Evolutionary conservation across 2,329 filamentous ascomycete species (phyloP).

Genomic region (Talaromyces sp.): DNA sequence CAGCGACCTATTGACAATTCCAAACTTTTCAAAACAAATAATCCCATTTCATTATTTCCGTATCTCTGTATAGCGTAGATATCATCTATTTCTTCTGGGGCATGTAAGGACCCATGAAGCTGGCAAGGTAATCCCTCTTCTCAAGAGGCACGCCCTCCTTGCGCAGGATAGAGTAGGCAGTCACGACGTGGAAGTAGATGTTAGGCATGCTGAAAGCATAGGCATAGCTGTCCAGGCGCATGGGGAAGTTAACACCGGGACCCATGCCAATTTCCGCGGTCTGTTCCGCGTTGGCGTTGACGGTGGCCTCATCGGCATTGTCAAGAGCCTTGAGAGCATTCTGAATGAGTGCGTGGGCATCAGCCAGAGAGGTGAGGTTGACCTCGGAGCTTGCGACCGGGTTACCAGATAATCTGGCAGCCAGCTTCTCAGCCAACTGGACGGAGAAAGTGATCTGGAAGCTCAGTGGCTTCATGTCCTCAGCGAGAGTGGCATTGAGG

Average conservation of each 20-base stretch:
- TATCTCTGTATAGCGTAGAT: too few relatives aligned
- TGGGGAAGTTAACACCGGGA: slow-evolving; percentile 4
- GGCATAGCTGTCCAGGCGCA: slow-evolving; percentile 2
- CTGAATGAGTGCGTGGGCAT: neutral
- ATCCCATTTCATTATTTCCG: too few relatives aligned
- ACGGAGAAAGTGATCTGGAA: neutral
- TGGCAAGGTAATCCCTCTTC: slow-evolving; percentile 1
- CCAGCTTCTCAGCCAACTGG: neutral
- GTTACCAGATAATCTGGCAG: neutral
- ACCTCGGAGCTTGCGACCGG: neutral
- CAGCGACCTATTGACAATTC: too few relatives aligned
- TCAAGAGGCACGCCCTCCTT: slow-evolving; percentile 8
- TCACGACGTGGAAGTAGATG: slow-evolving; percentile 4
- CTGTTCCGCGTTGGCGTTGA: slow-evolving; percentile 1
- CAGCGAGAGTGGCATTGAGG: neutral
- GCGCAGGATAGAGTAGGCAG: slow-evolving; percentile 5
- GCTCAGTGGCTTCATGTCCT: slow-evolving; percentile 9
- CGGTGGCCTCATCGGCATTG: neutral
- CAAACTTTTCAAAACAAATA: too few relatives aligned
- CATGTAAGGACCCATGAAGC: neutral
- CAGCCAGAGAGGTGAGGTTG: neutral
- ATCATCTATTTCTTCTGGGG: neutral
- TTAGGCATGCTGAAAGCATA: slow-evolving; percentile 1
- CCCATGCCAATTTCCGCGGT: slow-evolving; percentile 1
- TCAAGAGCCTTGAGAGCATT: slow-evolving; percentile 1